These are phyloP conservation scores for Leucosporidium yakuticum DNA, from an alignment of 768 basidiomycete species.

Conservation along the genomic window DNA sequence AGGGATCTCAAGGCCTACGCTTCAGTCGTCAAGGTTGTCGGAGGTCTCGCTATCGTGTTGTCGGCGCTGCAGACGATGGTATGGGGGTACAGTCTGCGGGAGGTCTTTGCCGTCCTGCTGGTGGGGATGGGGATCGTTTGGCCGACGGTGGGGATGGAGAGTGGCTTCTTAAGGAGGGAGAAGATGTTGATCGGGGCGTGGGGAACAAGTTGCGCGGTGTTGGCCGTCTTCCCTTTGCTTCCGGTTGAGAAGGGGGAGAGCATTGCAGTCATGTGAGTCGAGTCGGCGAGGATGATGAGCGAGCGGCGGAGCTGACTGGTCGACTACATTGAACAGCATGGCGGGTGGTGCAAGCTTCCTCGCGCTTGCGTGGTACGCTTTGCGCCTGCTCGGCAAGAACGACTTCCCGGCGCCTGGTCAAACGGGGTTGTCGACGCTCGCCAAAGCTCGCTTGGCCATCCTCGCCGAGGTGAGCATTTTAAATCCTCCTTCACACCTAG, in stretches of 20 bases:
- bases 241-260: constrained; percentile 67
- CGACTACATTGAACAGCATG: not conserved
- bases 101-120: constrained; percentile 64
- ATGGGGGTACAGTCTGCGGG: constrained; percentile 61
- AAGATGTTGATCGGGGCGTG: constrained; percentile 47
- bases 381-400: not conserved
- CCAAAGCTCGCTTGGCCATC: not conserved
- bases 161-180: constrained; percentile 40
- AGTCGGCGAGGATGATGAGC: too few species aligned
- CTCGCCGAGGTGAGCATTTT: not conserved
- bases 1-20: not conserved
- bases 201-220: constrained; percentile 52
- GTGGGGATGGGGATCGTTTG: constrained; percentile 58
- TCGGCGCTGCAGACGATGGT: constrained; percentile 7
- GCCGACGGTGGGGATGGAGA: constrained; percentile 57
- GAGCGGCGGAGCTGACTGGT: not conserved
- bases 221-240: constrained; percentile 64
- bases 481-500: too few species aligned
- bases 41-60: not conserved
- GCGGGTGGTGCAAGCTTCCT: not conserved
- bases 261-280: constrained; percentile 55
- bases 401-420: not conserved
- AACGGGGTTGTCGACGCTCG: too few species aligned
- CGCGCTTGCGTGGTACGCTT: not conserved
- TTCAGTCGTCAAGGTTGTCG: not conserved